A percentile compares a stretch with the other conserved stretches of the same genome.
These are phyloP conservation scores for Podospora comata DNA, from an alignment of 495 filamentous ascomycete genomes.

Conservation along the genomic window DNA sequence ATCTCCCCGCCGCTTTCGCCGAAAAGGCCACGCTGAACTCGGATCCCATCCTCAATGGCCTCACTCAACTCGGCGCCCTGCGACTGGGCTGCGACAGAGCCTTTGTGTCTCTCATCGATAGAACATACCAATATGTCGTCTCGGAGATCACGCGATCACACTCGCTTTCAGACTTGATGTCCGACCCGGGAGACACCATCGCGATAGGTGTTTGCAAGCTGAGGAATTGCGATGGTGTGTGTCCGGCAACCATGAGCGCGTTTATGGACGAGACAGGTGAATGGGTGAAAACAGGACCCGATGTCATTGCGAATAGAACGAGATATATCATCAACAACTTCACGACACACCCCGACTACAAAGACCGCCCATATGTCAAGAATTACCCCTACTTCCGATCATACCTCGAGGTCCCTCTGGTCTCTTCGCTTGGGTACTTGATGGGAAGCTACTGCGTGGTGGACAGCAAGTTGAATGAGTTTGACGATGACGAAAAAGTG, in stretches of 20 bases:
- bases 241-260: conserved; percentile 43
- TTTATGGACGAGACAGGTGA: conserved; percentile 30
- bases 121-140: conserved; percentile 37
- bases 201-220: conserved; percentile 32
- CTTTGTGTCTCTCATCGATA: conserved; percentile 42
- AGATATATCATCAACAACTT: conserved; percentile 37
- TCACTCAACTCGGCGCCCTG: conserved; percentile 43
- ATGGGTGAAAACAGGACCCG: conserved; percentile 24
- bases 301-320: conserved; percentile 27
- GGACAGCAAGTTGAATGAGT: conserved; percentile 32
- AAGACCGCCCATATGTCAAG: conserved; percentile 28
- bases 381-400: conserved; percentile 28
- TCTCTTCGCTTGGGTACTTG: conserved; percentile 27
- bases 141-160: conserved; percentile 36
- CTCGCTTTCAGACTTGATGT: conserved; percentile 18
- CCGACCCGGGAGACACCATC: conserved; percentile 23
- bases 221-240: conserved; percentile 28
- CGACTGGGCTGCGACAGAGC: conserved; percentile 38
- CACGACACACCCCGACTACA: conserved; percentile 35
- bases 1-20: conserved; percentile 3
- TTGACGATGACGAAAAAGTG: conserved; percentile 31
- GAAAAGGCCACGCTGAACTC: conserved; percentile 16
- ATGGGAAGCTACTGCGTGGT: conserved; percentile 39
- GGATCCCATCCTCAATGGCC: conserved; percentile 44
- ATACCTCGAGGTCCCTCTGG: conserved; percentile 36